Percentiles rank a stretch among this genome's conserved stretches.
These are phyloP conservation scores for Colletotrichum incanum DNA, from an alignment of 2,329 filamentous ascomycete species.

Conservation along the genomic window DNA sequence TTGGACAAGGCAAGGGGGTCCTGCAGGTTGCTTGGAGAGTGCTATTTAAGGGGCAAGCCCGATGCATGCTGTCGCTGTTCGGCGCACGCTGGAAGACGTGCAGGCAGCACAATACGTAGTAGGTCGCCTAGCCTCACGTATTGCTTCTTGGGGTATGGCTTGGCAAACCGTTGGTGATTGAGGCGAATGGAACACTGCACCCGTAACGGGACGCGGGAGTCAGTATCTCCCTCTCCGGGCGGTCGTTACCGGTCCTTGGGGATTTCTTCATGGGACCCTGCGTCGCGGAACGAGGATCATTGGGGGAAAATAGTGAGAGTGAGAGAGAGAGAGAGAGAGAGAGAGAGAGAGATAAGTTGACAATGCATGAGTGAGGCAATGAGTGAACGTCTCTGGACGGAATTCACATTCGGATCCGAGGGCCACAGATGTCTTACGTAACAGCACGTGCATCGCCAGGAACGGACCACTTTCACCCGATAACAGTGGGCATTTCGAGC, in stretches of 20 bases:
- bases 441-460: background rate
- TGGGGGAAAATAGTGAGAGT: too few species aligned
- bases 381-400: background rate
- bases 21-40: conserved; percentile 22
- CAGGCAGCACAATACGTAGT: background rate
- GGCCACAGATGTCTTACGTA: background rate
- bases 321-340: background rate
- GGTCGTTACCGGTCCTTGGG: background rate
- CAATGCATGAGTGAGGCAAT: background rate
- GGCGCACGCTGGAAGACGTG: background rate
- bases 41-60: conserved; percentile 22
- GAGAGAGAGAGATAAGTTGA: background rate
- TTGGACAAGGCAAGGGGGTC: conserved; percentile 17
- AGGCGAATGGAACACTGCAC: conserved; percentile 22
- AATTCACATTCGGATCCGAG: background rate
- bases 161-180: conserved; percentile 38
- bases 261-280: conserved; percentile 25
- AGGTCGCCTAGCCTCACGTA: conserved; percentile 22
- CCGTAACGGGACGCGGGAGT: background rate
- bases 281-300: background rate
- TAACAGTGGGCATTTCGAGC: background rate
- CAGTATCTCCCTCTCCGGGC: too few species aligned
- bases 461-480: conserved; percentile 8
- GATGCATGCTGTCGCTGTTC: background rate
- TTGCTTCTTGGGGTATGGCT: conserved; percentile 27